Evolutionary conservation across 805 yeast genomes (phyloP), one percentile per base, ranked within the genome.

Genomic region (Priceomyces castillae): DNA sequence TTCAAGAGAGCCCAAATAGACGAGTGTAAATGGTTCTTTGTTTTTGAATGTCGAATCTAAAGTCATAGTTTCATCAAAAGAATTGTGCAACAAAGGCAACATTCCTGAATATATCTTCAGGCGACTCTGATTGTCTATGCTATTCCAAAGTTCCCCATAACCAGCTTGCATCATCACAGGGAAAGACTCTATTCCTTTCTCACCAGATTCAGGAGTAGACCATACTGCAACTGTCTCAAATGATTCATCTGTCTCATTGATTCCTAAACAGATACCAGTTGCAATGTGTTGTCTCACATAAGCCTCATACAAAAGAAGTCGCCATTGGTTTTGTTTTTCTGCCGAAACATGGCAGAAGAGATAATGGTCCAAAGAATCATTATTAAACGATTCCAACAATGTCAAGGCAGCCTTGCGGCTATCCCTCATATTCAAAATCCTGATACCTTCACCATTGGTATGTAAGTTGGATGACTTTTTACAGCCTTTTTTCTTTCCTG

Each of bases 171-270:
- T 68, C 48, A 79, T 57, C 17, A 74, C 75, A 33, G 69, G 48
- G 53, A 72, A 75, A 39, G 71, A 64, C 40, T 77, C 79, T 37
- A 76, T 55, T 2, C 75, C 74, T 7, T 64, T 68, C 5, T 54
- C 58, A 3, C 52, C 54, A 7, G 73, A 67, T 10, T 66, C 70
- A 4, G 83, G 82, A 22, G 62, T 63, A 10, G 78, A 64, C 81
- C 82, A 79, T 18, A 77, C 56, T 4, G 79, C 74, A 25, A 78
- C 82, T 6, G 82, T 73, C 61, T 78, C 82, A 56, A 74, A 79
- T 3, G 54, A 56, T 0, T 53, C 54, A 0, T 49, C 60, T 10
- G 66, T 62, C 43, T 80, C 82, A 44, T 75, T 74, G 28, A 77
- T 63, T 3, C 75, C 82, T 19, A 77, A 54, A 22, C 71, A 77